Evolutionary conservation across 176 grass and related monocot genomes (phyloP).

Genomic region (Carex pumila): DNA sequence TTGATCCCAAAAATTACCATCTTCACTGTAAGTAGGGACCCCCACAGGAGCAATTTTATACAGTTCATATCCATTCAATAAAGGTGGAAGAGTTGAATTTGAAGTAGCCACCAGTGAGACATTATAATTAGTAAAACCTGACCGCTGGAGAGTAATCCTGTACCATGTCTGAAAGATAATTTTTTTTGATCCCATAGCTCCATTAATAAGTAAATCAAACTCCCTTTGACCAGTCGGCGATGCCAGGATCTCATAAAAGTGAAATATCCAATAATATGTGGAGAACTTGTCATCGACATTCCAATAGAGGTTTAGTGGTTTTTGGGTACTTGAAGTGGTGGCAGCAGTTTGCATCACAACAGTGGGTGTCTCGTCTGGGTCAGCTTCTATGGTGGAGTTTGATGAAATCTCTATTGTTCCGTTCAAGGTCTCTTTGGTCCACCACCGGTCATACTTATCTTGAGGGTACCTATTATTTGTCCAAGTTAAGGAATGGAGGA

Average conservation of each 20-base stretch:
- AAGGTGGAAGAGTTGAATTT: slow-evolving; percentile 3
- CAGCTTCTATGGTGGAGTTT: background rate
- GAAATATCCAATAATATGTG: slow-evolving; percentile 5
- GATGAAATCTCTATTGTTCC: background rate
- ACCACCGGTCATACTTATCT: slow-evolving; percentile 40
- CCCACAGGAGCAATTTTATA: background rate
- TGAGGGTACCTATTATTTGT: slow-evolving; percentile 24
- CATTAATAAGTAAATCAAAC: slow-evolving; percentile 21
- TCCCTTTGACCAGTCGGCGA: background rate
- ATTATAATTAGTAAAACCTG: background rate
- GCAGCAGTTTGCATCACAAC: slow-evolving; percentile 27
- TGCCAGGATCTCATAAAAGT: slow-evolving; percentile 17
- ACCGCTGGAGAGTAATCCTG: background rate
- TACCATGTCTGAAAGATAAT: background rate
- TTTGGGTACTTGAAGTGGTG: background rate
- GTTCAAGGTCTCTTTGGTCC: background rate
- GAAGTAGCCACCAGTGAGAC: slow-evolving; percentile 2
- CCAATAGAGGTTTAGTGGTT: background rate
- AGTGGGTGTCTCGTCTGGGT: slow-evolving; percentile 15
- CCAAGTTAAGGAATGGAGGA: background rate
- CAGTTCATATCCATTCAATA: slow-evolving; percentile 34
- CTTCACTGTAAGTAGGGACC: background rate
- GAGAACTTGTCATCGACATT: background rate
- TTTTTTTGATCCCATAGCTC: background rate
- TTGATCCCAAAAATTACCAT: background rate